Conservation (phyloP, 176 grass and related monocot genomes). For the Otatea glauca region DNA sequence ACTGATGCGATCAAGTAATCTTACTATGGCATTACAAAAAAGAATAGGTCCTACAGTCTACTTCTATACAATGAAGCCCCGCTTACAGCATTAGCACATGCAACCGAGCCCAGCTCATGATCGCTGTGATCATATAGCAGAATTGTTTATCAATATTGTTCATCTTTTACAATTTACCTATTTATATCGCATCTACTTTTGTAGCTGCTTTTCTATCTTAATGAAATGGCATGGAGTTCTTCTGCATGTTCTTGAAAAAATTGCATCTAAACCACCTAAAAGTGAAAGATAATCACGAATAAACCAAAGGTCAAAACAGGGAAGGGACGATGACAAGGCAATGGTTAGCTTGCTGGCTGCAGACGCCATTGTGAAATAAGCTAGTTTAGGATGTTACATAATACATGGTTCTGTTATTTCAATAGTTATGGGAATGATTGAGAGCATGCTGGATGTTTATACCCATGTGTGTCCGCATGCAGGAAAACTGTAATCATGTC, state of each 20-base stretch:
- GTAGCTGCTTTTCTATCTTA: too few relatives aligned
- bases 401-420: not conserved
- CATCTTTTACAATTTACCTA: not conserved
- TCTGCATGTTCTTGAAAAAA: too few relatives aligned
- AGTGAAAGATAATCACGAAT: not conserved
- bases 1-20: not conserved
- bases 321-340: slow-evolving; percentile 1
- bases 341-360: not conserved
- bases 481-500: slow-evolving; percentile 84
- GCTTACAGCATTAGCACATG: not conserved
- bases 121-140: not conserved
- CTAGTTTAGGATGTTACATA: not conserved
- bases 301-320: not conserved
- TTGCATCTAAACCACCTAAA: not conserved
- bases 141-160: not conserved
- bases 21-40: not conserved
- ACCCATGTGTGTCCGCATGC: not conserved
- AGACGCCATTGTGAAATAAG: not conserved
- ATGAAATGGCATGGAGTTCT: too few relatives aligned
- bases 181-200: too few relatives aligned
- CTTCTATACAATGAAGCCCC: not conserved
- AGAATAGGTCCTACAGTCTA: not conserved
- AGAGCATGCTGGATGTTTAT: not conserved
- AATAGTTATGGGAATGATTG: not conserved
- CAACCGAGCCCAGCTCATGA: not conserved